phyloP scores from a whole-genome alignment of 768 basidiomycete species.

The Pisolithus albus region DNA sequence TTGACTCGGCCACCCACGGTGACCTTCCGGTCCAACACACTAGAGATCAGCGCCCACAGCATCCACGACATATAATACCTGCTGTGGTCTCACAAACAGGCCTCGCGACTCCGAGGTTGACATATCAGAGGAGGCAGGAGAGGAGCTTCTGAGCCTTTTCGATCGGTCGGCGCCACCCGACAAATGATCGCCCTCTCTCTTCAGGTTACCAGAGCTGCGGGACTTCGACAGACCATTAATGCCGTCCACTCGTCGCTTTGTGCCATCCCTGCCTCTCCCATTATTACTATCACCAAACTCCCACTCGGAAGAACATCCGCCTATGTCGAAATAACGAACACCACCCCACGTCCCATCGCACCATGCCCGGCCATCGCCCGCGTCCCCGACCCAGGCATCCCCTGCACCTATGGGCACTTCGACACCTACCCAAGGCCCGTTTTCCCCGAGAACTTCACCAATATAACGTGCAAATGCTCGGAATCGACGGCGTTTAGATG shows the following conservation, averaged over 20 bases:
- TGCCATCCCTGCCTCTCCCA: constrained; percentile 18
- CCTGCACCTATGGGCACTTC: constrained; percentile 64
- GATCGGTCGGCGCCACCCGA: constrained; percentile 30
- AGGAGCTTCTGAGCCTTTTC: constrained; percentile 62
- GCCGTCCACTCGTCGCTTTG: constrained; percentile 31
- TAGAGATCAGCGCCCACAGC: constrained; percentile 64
- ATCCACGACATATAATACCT: constrained; percentile 82
- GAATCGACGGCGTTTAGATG: constrained; percentile 76
- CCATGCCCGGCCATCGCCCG: constrained; percentile 67
- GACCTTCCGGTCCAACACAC: constrained; percentile 9
- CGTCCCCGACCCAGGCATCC: constrained; percentile 45
- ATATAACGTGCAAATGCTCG: constrained; percentile 85
- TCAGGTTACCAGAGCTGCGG: constrained; percentile 25
- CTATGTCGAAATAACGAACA: constrained; percentile 78
- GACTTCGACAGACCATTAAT: constrained; percentile 36
- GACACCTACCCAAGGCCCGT: constrained; percentile 85
- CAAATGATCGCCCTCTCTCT: constrained; percentile 57
- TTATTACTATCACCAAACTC: constrained; percentile 47
- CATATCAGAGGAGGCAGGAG: constrained; percentile 56
- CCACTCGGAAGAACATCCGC: constrained; percentile 50
- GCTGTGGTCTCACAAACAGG: constrained; percentile 78
- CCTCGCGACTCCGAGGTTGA: constrained; percentile 61
- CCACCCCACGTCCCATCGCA: constrained; percentile 82
- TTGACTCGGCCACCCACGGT: not conserved
- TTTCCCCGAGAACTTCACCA: constrained; percentile 76